Percentiles rank a stretch among this genome's conserved stretches.
phyloP scores from a whole-genome alignment of 257 asterid genomes.

The Jaltomata sinuosa region DNA sequence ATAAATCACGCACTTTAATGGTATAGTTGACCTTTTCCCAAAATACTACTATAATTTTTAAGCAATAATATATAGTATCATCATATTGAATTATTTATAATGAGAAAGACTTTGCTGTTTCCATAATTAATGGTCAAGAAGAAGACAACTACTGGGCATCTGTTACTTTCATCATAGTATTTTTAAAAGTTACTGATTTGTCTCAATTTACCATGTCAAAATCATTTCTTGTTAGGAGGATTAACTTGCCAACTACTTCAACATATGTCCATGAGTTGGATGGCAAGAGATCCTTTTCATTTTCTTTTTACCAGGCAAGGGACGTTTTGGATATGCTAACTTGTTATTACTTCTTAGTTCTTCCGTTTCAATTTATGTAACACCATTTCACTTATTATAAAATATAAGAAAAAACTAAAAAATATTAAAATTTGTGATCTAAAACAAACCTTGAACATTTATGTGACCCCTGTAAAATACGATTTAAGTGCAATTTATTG shows the following conservation, averaged over 20 bases:
- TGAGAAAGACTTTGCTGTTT: not conserved
- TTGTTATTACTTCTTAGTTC: too few species aligned
- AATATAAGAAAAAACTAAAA: too few species aligned
- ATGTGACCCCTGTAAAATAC: too few species aligned
- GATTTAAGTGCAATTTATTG: too few species aligned
- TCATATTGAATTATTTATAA: not conserved
- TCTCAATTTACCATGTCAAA: slow-evolving; percentile 1
- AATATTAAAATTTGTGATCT: too few species aligned
- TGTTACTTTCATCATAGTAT: not conserved
- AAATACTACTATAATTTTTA: not conserved
- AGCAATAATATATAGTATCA: not conserved
- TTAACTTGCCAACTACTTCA: not conserved
- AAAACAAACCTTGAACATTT: too few species aligned
- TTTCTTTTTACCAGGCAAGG: not conserved
- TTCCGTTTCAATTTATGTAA: too few species aligned
- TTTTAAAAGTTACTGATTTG: not conserved
- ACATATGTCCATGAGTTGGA: not conserved
- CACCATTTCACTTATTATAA: too few species aligned
- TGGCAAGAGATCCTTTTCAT: not conserved
- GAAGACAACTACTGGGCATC: not conserved
- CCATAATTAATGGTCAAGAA: not conserved
- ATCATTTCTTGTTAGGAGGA: not conserved
- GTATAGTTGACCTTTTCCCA: not conserved
- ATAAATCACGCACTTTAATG: not conserved
- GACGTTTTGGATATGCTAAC: too few species aligned